Base-by-base conservation (phyloP, 1,139 yeast species). In the Zygotorulaspora mrakii region DNA sequence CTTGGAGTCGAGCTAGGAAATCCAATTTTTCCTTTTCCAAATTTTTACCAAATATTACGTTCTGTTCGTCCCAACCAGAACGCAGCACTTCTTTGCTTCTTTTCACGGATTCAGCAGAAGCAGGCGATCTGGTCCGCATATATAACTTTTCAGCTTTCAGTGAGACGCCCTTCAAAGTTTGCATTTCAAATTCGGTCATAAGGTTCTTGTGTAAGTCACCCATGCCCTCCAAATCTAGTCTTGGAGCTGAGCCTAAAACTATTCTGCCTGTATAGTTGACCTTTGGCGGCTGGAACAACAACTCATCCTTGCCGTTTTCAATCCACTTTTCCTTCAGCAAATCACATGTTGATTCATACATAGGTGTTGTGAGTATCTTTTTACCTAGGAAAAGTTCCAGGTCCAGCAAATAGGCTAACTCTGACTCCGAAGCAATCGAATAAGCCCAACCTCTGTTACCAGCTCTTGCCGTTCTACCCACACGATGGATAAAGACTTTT, bases 381-480 rank as follows among this genome's bases (percentile, higher is more conserved):
- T 83, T 77, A 5, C 96, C 96, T 54, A 94, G 69, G 59, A 94
- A 91, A 33, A 94, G 67, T 59, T 94, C 98, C 55, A 94, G 70
- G 63, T 94, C 99, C 39, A 91, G 71, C 36, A 94, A 65, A 55
- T 91, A 94, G 5, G 98, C 95, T 44, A 91, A 66, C 60, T 94
- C 99, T 46, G 76, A 74, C 51, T 88, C 96, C 46, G 81, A 75
- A 3, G 89, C 82, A 42, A 94, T 77, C 1, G 96, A 82, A 61
- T 86, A 94, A 0, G 98, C 98, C 95, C 97, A 89, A 59, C 99
- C 99, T 52, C 77, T 79, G 59, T 88, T 82, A 61, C 99, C 99
- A 8, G 98, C 98, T 74, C 99, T 83, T 10, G 98, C 99, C 33
- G 99, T 91, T 74, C 99, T 81, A 64, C 99, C 99, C 38, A 94